Base-by-base conservation (phyloP, 2,329 filamentous ascomycete species). In the Fonsecaea nubica region DNA sequence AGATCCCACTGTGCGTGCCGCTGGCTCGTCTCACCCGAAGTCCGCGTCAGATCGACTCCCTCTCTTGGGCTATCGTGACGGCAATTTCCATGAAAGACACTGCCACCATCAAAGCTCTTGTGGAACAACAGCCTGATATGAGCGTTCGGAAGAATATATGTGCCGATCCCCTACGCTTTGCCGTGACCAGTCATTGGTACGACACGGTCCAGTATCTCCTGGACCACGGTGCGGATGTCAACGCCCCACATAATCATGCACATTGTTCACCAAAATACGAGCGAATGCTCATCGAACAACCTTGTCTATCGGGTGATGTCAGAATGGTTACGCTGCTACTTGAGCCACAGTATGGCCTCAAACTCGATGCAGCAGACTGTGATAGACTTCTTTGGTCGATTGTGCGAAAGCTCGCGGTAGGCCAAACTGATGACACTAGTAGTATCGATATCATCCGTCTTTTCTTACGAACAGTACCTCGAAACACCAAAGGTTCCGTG, bases 141-240 rank as follows among this genome's bases (percentile, higher is more conserved):
- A 15, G 18, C 15, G 10, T 30, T 40, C 32, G 33, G 25, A 48
- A 32, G n/a, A 21, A 48, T n/a, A 18, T 57, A 6, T 32, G 57
- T 35, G 18, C 61, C 32, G 61, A 63, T 48, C 61, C 61, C 32
- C n/a, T 63, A n/a, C 53, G 53, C 38, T 15, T 63, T 18, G 53
- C 61, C 4, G 30, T 58, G 15, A 63, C 38, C 21, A 18, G 38
- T 10, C 35, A 33, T 3, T 48, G 56, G 30, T 50, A 36, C 4
- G 40, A 58, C 32, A 52, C 60, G 42, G 56, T 50, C 18, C 55
- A 42, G 9, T 33, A 59, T 15, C 55, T 64, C 15, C 42, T 64
- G 13, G 45, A 48, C 1, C 52, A 60, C 38, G 56, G 56, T 12
- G 57, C 62, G 38, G 50, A 38, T 35, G 61, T 63, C 25, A 56